Percentiles rank a stretch among this genome's conserved stretches.
These are phyloP conservation scores for Calonectria pseudoturangicola DNA, from an alignment of 2,329 filamentous ascomycete genomes.

Conservation along the genomic window DNA sequence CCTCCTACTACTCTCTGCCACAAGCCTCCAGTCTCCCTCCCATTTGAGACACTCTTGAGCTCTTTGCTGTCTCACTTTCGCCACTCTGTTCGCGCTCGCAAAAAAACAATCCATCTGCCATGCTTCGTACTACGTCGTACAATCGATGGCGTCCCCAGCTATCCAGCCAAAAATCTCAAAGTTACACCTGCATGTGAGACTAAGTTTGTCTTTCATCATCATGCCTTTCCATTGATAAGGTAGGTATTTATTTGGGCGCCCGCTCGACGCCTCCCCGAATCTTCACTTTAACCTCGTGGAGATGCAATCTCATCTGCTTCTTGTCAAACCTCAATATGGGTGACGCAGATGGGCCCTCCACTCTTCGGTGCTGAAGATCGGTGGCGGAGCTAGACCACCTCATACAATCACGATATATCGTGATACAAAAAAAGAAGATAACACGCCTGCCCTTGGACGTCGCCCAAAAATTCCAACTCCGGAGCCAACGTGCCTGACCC, in stretches of 20 bases:
- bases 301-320: conserved; percentile 63
- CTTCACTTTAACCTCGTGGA: conserved; percentile 84
- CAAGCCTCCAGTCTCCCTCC: conserved; percentile 4
- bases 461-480: conserved; percentile 59
- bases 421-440: conserved; percentile 72
- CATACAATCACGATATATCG: conserved; percentile 65
- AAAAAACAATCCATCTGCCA: neutral
- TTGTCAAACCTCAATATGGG: conserved; percentile 47
- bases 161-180: neutral
- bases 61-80: neutral
- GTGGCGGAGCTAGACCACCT: conserved; percentile 78
- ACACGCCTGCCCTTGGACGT: conserved; percentile 59
- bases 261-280: conserved; percentile 78
- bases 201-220: conserved; percentile 39
- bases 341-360: conserved; percentile 67
- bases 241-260: conserved; percentile 66
- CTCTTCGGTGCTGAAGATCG: conserved; percentile 81
- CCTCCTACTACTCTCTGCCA: conserved; percentile 3
- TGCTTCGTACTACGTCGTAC: neutral
- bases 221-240: conserved; percentile 56
- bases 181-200: conserved; percentile 25
- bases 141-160: neutral
- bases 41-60: neutral
- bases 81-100: neutral
- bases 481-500: conserved; percentile 57